These are phyloP conservation scores for Lumnitzera littorea DNA, from an alignment of 345 rosid genomes.

Conservation along the genomic window DNA sequence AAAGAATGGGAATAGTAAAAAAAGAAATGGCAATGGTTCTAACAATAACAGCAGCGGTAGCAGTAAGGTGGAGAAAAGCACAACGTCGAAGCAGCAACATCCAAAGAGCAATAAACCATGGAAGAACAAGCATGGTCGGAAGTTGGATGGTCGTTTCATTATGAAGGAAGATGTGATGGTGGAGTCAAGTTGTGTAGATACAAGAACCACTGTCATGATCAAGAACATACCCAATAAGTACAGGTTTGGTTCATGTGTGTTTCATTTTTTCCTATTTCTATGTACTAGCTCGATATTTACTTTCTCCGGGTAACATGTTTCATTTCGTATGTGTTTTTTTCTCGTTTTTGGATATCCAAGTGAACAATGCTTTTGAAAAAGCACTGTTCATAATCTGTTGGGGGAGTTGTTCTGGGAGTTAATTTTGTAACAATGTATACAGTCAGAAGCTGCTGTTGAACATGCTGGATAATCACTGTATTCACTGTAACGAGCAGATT, in stretches of 20 bases:
- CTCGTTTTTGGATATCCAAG: no score
- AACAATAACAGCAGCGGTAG: constrained; percentile 4
- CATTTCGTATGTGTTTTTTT: background rate
- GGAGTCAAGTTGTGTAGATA: constrained; percentile 48
- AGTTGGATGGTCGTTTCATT: constrained; percentile 41
- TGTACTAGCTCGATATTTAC: no score
- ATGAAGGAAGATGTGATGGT: constrained; percentile 43
- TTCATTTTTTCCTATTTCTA: background rate
- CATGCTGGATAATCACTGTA: constrained; percentile 87
- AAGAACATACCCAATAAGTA: constrained; percentile 97
- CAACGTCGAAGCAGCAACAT: constrained; percentile 18
- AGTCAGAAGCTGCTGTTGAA: constrained; percentile 62
- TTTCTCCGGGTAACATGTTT: background rate
- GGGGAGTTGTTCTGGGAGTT: no score
- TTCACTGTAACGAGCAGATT: constrained; percentile 74
- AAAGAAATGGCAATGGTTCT: constrained; percentile 20
- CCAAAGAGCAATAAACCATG: constrained; percentile 29
- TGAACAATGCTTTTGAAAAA: no score
- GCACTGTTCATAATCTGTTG: no score
- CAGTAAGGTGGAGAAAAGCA: background rate
- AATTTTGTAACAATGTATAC: constrained; percentile 6
- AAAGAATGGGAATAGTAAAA: constrained; percentile 13
- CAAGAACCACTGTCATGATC: constrained; percentile 90
- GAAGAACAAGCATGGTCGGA: constrained; percentile 38
- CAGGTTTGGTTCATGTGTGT: constrained; percentile 31